Evolutionary conservation across 176 grass and related monocot genomes (phyloP), one percentile per base, ranked within the genome.

Genomic region (Carex kokanica): DNA sequence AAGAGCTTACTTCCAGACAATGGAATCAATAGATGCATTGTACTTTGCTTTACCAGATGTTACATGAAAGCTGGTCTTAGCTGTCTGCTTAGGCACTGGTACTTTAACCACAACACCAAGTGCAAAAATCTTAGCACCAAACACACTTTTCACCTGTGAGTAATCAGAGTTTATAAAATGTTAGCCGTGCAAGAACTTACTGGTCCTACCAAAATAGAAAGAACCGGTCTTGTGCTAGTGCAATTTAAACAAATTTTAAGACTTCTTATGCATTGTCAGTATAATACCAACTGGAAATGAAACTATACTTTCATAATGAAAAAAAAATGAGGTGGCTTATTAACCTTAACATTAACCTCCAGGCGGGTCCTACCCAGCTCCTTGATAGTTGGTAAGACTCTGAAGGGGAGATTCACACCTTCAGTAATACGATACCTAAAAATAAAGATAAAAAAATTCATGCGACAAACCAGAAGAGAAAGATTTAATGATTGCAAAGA

Each of bases 21-120:
- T 78, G 78, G 91, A 99, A 84, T 99, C 97, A 83, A 99, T 83
- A 7, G 97, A 95, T 81, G 97, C 93, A 65, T 99, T 99, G 86
- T 99, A 99, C 79, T 99, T 99, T 58, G 97, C 97, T 95, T 94
- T 95, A 86, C 96, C 93, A 81, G 93, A 92, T 27, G 97, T 99
- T 43, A 94, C 92, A 85, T 99, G 97, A 85, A 99, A 99, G 87
- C 93, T 99, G 38, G 93, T 90, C 73, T 99, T 99, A 18, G 97
- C 96, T 36, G 97, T 99, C 87, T 99, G 97, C 78, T 99, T 99
- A 61, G 97, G 97, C 86, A 99, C 97, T 23, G 97, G 96, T 58
- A 99, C 89, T 90, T 95, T 99, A 45, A 99, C 88, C 6, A 99
- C 93, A 29, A 99, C 97, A 36, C 97, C 97, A 84, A 99, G 93